Conservation (phyloP, 192 early-diverging fungal species). For the Chytriomyces sp. region DNA sequence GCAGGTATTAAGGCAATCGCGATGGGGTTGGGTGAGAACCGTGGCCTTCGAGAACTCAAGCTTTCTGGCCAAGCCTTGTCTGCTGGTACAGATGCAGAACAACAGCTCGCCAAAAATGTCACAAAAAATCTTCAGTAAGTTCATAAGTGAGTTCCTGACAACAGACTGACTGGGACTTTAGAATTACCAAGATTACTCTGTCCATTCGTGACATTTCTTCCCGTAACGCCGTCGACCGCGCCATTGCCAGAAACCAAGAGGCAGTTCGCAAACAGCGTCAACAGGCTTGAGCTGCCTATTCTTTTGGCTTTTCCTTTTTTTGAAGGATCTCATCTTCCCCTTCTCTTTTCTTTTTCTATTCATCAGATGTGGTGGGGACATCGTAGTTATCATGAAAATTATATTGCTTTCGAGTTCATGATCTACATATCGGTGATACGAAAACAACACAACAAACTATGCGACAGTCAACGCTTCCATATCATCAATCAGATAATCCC, state of each 20-base stretch:
- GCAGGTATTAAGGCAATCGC: conserved; percentile 39
- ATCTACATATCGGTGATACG: background rate
- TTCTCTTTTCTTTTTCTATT: too few species aligned
- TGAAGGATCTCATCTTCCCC: background rate
- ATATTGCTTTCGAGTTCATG: background rate
- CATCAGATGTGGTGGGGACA: too few species aligned
- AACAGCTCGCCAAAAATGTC: conserved; percentile 21
- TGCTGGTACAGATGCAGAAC: conserved; percentile 28
- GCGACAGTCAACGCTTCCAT: background rate
- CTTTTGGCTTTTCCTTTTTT: background rate
- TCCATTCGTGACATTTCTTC: conserved; percentile 35
- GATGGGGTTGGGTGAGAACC: conserved; percentile 27
- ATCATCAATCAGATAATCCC: background rate
- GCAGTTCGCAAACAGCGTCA: conserved; percentile 25
- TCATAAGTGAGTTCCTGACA: background rate
- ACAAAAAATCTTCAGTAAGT: conserved; percentile 19
- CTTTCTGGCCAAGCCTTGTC: conserved; percentile 30
- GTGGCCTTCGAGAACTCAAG: conserved; percentile 20
- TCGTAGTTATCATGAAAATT: too few species aligned
- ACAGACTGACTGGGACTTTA: background rate
- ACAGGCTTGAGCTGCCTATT: background rate
- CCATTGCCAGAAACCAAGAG: conserved; percentile 39
- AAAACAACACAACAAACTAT: background rate
- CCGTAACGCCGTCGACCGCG: conserved; percentile 33
- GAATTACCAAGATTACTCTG: conserved; percentile 28